A percentile compares a stretch with the other conserved stretches of the same genome.
phyloP scores from a whole-genome alignment of 768 basidiomycete species.

The Coprinellus micaceus region DNA sequence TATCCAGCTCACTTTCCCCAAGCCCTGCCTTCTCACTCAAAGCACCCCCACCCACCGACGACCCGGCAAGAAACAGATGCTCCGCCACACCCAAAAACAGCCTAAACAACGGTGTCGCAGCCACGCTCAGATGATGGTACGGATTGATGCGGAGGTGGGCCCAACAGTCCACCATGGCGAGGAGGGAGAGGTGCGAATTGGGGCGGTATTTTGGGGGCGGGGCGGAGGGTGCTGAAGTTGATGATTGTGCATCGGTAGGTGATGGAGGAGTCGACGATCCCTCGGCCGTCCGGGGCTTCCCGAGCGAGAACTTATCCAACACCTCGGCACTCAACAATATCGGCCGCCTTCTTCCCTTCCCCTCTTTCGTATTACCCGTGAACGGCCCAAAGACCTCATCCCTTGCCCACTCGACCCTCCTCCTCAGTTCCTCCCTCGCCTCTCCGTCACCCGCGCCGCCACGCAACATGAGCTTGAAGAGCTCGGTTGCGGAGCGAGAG shows the following conservation, averaged over 20 bases:
- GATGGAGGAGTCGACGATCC: too few relatives aligned
- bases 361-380: neutral
- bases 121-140: slow-evolving; percentile 85
- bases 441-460: slow-evolving; percentile 37
- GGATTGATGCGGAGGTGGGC: slow-evolving; percentile 82
- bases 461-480: slow-evolving; percentile 94
- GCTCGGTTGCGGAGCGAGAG: slow-evolving; percentile 76
- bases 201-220: slow-evolving; percentile 45
- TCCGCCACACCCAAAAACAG: slow-evolving; percentile 97
- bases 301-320: slow-evolving; percentile 83
- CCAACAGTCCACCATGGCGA: slow-evolving; percentile 99
- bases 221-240: too few relatives aligned
- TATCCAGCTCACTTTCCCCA: too few relatives aligned
- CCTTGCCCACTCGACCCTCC: slow-evolving; percentile 70
- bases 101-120: slow-evolving; percentile 94
- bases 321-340: slow-evolving; percentile 83
- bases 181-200: slow-evolving; percentile 89
- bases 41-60: slow-evolving; percentile 65
- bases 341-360: slow-evolving; percentile 39
- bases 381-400: slow-evolving; percentile 68
- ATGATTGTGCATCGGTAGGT: too few relatives aligned
- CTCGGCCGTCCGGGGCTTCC: slow-evolving; percentile 33
- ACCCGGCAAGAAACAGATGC: slow-evolving; percentile 77
- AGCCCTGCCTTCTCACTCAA: slow-evolving; percentile 43
- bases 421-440: slow-evolving; percentile 49